These are phyloP conservation scores for Talaromyces adpressus DNA, from an alignment of 495 filamentous ascomycete genomes.

Conservation along the genomic window DNA sequence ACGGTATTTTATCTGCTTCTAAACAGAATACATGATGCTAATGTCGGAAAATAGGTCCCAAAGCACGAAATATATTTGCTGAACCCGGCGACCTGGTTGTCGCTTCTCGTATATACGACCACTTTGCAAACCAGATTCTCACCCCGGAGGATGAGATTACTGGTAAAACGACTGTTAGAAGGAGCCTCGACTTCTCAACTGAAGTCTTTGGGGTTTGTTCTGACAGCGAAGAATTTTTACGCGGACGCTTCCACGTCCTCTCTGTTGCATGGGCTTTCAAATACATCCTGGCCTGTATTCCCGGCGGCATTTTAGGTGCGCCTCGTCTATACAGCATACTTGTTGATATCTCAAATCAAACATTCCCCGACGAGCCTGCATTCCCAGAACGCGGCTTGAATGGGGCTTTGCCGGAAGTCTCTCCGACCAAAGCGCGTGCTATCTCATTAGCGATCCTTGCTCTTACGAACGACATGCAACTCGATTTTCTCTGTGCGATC, in stretches of 20 bases:
- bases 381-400: constrained; percentile 9
- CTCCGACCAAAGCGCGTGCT: constrained; percentile 17
- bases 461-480: constrained; percentile 28
- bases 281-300: constrained; percentile 59
- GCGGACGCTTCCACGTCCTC: constrained; percentile 34
- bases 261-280: constrained; percentile 71
- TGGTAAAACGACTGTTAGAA: constrained; percentile 27
- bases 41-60: constrained; percentile 22
- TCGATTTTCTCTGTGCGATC: constrained; percentile 33
- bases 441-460: constrained; percentile 34
- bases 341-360: constrained; percentile 52
- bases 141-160: constrained; percentile 24
- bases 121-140: constrained; percentile 32
- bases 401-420: constrained; percentile 11
- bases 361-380: constrained; percentile 32
- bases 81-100: constrained; percentile 25
- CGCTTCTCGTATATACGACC: constrained; percentile 27
- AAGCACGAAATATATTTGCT: constrained; percentile 24
- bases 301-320: constrained; percentile 69
- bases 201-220: constrained; percentile 19
- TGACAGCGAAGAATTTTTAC: constrained; percentile 49
- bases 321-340: constrained; percentile 57
- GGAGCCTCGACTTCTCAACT: constrained; percentile 21
- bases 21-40: constrained; percentile 16
- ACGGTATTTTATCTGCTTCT: constrained; percentile 44